Conservation (phyloP, 768 basidiomycete genomes). For the Galerina sulciceps region DNA sequence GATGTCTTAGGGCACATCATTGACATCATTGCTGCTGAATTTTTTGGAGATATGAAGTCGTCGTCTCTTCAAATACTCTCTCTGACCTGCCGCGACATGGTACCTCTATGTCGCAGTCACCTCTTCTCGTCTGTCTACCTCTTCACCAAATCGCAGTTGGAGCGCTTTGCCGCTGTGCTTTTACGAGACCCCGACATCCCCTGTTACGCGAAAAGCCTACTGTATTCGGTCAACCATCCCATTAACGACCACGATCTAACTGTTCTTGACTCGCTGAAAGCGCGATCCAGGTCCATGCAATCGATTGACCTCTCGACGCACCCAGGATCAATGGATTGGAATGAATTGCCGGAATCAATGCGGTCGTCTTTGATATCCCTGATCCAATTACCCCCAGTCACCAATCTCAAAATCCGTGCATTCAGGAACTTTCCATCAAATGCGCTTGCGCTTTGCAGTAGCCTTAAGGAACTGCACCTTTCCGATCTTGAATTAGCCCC, state of each 20-base stretch:
- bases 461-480: neutral
- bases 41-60: too few relatives aligned
- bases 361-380: neutral
- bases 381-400: neutral
- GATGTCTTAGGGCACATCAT: too few relatives aligned
- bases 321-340: neutral
- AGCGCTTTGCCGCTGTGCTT: neutral
- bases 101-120: too few relatives aligned
- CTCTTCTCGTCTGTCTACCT: too few relatives aligned
- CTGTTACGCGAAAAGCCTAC: neutral
- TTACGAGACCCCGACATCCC: neutral
- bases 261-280: neutral
- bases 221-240: neutral
- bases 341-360: neutral
- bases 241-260: neutral
- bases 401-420: neutral
- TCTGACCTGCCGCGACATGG: too few relatives aligned
- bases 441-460: neutral
- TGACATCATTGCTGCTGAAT: too few relatives aligned
- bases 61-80: too few relatives aligned
- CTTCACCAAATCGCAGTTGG: too few relatives aligned
- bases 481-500: neutral
- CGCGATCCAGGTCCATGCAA: neutral
- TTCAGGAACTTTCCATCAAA: neutral
- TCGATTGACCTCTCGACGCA: neutral